Evolutionary conservation across 768 basidiomycete genomes (phyloP).

Genomic region (Agaricus bisporus): DNA sequence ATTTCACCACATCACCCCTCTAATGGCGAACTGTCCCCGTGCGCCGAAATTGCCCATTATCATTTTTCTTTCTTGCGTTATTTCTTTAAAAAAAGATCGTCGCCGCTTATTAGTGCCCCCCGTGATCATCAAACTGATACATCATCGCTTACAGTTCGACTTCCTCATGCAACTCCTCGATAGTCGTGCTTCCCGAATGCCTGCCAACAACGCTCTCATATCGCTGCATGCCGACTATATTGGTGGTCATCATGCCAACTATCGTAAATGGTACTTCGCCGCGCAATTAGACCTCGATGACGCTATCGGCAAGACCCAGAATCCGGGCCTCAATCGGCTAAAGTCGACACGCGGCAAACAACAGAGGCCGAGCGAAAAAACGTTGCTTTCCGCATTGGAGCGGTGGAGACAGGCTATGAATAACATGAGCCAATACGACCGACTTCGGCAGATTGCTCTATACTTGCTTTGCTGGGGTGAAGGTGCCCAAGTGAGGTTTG

Average conservation of each 20-base stretch:
- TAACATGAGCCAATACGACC: constrained; percentile 97
- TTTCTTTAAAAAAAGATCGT: background rate
- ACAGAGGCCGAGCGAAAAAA: constrained; percentile 54
- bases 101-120: background rate
- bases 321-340: constrained; percentile 84
- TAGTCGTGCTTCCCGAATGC: constrained; percentile 95
- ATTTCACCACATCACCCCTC: background rate
- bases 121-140: constrained; percentile 12
- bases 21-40: background rate
- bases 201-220: constrained; percentile 89
- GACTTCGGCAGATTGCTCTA: constrained; percentile 91
- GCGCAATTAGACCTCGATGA: constrained; percentile 98
- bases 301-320: constrained; percentile 87
- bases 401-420: constrained; percentile 98
- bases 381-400: constrained; percentile 76
- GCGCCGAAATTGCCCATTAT: background rate
- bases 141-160: constrained; percentile 62
- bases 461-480: constrained; percentile 98
- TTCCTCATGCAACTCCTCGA: constrained; percentile 97
- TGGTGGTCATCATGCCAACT: constrained; percentile 96
- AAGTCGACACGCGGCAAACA: constrained; percentile 50
- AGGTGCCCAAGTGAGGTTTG: constrained; percentile 93
- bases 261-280: constrained; percentile 99
- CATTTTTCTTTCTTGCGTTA: background rate
- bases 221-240: constrained; percentile 99